Percentiles rank a stretch among this genome's conserved stretches.
Evolutionary conservation across 306 rosid species (phyloP).

Genomic region (Pyrus communis): DNA sequence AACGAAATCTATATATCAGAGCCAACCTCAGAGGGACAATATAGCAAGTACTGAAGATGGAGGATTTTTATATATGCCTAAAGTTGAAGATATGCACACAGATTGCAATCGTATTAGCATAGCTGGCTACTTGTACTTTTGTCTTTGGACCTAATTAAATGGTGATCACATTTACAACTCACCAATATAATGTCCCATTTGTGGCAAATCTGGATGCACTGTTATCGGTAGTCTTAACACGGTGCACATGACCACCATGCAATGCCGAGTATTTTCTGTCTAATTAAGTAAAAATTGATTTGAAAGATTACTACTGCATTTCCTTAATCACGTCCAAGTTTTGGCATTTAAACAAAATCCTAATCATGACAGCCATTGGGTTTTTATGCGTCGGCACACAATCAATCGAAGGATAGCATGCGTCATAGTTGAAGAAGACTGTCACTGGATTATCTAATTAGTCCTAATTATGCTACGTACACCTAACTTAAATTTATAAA

Average conservation of each 20-base stretch:
- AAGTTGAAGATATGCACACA: not conserved
- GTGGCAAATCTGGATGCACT: not conserved
- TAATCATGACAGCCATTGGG: conserved; percentile 29
- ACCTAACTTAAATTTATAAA: not conserved
- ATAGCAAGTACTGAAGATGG: not conserved
- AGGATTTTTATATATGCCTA: not conserved
- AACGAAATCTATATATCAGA: not conserved
- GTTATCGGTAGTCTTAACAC: conserved; percentile 1
- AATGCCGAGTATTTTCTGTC: not conserved
- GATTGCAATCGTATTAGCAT: not conserved
- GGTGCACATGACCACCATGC: conserved; percentile 40
- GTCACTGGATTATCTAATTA: not conserved
- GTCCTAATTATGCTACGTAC: not conserved
- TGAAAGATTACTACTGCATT: not conserved
- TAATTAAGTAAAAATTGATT: not conserved
- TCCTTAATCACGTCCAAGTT: not conserved
- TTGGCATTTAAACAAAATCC: conserved; percentile 24
- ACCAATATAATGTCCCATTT: not conserved
- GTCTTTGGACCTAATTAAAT: not conserved
- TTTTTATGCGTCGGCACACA: conserved; percentile 11
- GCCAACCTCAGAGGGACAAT: conserved; percentile 1
- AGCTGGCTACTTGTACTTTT: not conserved
- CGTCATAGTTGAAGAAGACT: conserved; percentile 18
- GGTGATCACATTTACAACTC: not conserved
- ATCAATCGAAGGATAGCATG: conserved; percentile 30